Evolutionary conservation across 257 asterid species (phyloP).

Genomic region (Craterostigma plantagineum): DNA sequence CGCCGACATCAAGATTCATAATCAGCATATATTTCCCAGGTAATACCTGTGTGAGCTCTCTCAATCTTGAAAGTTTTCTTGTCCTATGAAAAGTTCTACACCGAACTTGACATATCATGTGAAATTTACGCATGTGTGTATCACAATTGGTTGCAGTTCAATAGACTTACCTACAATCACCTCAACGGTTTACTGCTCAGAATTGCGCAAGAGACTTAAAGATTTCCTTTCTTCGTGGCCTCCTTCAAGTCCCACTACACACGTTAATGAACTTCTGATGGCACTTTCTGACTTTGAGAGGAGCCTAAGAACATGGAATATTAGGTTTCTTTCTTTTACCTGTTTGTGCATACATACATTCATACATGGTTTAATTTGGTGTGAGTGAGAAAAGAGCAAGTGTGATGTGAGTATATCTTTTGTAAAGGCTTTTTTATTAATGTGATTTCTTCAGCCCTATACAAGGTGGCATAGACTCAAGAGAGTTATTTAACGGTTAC

Average conservation of each 20-base stretch:
- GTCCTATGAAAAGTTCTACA: background rate
- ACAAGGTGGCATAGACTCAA: slow-evolving; percentile 60
- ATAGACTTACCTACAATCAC: slow-evolving; percentile 78
- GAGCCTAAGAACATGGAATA: slow-evolving; percentile 59
- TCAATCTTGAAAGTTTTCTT: background rate
- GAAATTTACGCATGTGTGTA: background rate
- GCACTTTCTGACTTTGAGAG: slow-evolving; percentile 89
- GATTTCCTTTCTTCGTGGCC: slow-evolving; percentile 82
- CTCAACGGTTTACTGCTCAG: slow-evolving; percentile 70
- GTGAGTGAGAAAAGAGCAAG: too few relatives aligned
- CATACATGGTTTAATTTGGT: too few relatives aligned
- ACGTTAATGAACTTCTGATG: slow-evolving; percentile 67
- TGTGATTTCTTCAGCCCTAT: slow-evolving; percentile 24
- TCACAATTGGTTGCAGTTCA: slow-evolving; percentile 32
- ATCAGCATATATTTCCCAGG: slow-evolving; percentile 87
- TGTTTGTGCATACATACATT: too few relatives aligned
- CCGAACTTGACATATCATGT: background rate
- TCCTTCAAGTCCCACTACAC: slow-evolving; percentile 74
- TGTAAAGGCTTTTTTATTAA: background rate
- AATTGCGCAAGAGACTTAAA: slow-evolving; percentile 64
- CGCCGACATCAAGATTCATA: slow-evolving; percentile 80
- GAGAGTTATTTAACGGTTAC: slow-evolving; percentile 52
- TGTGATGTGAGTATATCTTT: background rate
- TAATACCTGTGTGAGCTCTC: slow-evolving; percentile 10
- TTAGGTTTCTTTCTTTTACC: slow-evolving; percentile 35